phyloP scores from a whole-genome alignment of 2,329 filamentous ascomycete genomes.

The Zymoseptoria brevis region DNA sequence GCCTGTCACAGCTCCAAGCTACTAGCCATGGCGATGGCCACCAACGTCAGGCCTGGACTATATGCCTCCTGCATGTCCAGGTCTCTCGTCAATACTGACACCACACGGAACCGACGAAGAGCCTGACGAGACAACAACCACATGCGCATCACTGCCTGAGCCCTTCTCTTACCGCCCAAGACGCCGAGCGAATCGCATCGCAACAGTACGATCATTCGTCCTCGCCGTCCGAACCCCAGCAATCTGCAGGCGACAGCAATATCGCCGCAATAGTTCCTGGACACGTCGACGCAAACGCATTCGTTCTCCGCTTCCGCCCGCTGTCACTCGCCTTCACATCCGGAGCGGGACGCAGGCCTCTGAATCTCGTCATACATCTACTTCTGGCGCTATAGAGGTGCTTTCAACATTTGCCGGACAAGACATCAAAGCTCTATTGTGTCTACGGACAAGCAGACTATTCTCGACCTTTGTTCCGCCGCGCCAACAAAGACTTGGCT shows the following conservation, averaged over 20 bases:
- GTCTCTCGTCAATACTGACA: not conserved
- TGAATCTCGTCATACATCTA: not conserved
- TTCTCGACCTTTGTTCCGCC: not conserved
- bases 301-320: not conserved
- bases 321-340: not conserved
- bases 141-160: not conserved
- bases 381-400: not conserved
- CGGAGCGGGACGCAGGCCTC: not conserved
- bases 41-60: not conserved
- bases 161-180: not conserved
- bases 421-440: not conserved
- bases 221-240: not conserved
- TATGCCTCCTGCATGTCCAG: not conserved
- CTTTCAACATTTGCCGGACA: not conserved
- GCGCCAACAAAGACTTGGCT: not conserved
- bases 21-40: not conserved
- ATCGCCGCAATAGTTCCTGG: not conserved
- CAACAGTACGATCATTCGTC: not conserved
- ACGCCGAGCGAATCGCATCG: not conserved
- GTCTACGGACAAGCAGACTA: not conserved
- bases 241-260: not conserved
- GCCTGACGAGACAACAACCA: not conserved
- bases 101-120: not conserved
- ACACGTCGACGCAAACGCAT: constrained; percentile 1
- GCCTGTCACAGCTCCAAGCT: not conserved